A percentile compares a stretch with the other conserved stretches of the same genome.
These are phyloP conservation scores for Populus tremula DNA, from an alignment of 345 rosid species.

Conservation along the genomic window DNA sequence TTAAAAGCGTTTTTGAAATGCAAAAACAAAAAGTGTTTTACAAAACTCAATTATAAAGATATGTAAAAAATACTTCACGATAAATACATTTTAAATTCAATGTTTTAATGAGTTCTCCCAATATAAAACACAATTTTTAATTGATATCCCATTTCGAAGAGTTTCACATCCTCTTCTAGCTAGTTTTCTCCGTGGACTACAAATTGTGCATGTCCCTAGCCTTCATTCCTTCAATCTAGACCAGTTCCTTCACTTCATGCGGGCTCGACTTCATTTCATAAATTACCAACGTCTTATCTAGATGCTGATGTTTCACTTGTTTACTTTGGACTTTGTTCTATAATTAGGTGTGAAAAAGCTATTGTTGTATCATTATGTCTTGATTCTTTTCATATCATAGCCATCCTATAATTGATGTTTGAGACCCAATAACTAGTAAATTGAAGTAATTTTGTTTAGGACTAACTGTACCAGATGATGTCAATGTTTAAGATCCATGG, in stretches of 20 bases:
- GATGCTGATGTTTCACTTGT: neutral
- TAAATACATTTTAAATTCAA: too few species aligned
- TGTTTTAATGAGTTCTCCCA: too few species aligned
- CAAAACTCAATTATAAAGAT: too few species aligned
- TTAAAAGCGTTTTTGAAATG: too few species aligned
- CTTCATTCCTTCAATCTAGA: neutral
- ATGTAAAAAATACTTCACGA: too few species aligned
- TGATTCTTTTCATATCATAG: neutral
- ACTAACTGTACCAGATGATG: too few species aligned
- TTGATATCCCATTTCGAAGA: neutral
- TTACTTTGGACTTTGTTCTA: neutral
- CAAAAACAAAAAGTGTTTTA: rapidly evolving
- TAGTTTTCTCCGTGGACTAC: neutral
- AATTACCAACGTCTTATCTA: neutral
- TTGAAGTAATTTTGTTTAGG: too few species aligned
- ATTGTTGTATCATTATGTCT: neutral
- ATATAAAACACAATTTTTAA: too few species aligned
- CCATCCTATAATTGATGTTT: neutral
- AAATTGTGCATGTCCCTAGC: neutral
- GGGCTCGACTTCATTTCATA: neutral
- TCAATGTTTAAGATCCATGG: too few species aligned
- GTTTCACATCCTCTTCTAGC: neutral
- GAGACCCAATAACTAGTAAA: neutral
- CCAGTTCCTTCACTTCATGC: neutral
- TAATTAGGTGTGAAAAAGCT: neutral